Evolutionary conservation across 1,284 basidiomycete genomes (phyloP), one percentile per base, ranked within the genome.

Genomic region (Rhodotorula sp.): DNA sequence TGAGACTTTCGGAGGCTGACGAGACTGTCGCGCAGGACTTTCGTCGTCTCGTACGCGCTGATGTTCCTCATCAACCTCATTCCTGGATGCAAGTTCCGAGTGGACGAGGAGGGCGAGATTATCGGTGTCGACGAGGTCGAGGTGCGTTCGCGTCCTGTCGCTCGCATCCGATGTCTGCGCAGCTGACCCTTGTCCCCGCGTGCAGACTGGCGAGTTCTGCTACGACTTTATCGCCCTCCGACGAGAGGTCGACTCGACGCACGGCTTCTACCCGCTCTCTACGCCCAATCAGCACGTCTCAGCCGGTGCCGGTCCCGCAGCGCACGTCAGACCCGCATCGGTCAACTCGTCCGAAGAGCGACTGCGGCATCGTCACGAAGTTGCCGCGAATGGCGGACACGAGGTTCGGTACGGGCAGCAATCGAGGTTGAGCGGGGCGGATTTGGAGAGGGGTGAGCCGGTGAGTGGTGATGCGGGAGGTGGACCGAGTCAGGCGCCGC

Each of bases 111-210:
- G 75, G 87, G 88, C 51, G 94, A 98, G 83, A 89, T 94, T 71
- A 83, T 97, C 65, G 95, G 95, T 72, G 88, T 96, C 71, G 95
- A 99, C 80, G 92, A 97, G 78, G 86, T 88, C 20, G 91, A 94
- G 83, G 49, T 61, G 60, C 39, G 64, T 47, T 15, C 22, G 32
- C 39, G 24, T 29, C 44, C 89, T 95, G 84, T 93, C 93, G 11
- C 20, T 61, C 24, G 2, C 47, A 22, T 13, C 22, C 22, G n/a
- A 2, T 19, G 0, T n/a, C 24, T 27, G 27, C n/a, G 29, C 8
- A 10, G 24, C 27, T 51, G 5, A 39, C 32, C 2, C n/a, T 39
- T 30, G 54, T n/a, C 9, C 9, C 22, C 48, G 0, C 27, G n/a
- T 9, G 20, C 29, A 58, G 56, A 64, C 66, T 4, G 70, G 70